Evolutionary conservation across 805 yeast genomes (phyloP).

Genomic region (Barnettozyma pratensis): DNA sequence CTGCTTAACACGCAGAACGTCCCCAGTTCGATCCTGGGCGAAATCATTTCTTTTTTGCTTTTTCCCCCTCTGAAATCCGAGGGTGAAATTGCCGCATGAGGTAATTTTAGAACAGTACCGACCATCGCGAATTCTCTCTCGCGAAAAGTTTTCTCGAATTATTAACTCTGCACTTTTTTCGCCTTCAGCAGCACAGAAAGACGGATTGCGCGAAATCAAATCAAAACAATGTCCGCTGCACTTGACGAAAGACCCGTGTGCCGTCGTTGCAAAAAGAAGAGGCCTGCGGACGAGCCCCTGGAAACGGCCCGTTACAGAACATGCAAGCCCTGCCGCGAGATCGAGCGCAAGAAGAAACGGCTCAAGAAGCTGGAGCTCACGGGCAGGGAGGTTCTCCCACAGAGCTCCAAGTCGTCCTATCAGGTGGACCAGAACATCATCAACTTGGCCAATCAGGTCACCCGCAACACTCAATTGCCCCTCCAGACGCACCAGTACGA

Average conservation of each 20-base stretch:
- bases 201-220: background rate
- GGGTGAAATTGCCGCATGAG: background rate
- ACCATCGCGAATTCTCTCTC: background rate
- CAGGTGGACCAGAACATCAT: conserved; percentile 10
- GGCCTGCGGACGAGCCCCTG: conserved; percentile 25
- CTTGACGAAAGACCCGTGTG: conserved; percentile 9
- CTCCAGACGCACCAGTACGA: conserved; percentile 6
- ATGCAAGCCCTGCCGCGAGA: conserved; percentile 26
- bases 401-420: conserved; percentile 1
- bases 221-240: background rate
- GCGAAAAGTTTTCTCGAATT: background rate
- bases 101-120: background rate
- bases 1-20: conserved; percentile 99
- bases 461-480: conserved; percentile 7
- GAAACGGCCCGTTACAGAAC: conserved; percentile 28
- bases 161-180: background rate
- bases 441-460: conserved; percentile 11
- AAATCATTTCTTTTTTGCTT: conserved; percentile 49
- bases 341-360: conserved; percentile 9
- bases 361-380: conserved; percentile 8
- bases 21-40: conserved; percentile 99
- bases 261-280: conserved; percentile 28
- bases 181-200: background rate
- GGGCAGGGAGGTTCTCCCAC: conserved; percentile 6
- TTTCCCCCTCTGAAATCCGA: background rate